A percentile compares a stretch with the other conserved stretches of the same genome.
These are phyloP conservation scores for Ophiostoma perfectum DNA, from an alignment of 2,329 filamentous ascomycete species.

Conservation along the genomic window DNA sequence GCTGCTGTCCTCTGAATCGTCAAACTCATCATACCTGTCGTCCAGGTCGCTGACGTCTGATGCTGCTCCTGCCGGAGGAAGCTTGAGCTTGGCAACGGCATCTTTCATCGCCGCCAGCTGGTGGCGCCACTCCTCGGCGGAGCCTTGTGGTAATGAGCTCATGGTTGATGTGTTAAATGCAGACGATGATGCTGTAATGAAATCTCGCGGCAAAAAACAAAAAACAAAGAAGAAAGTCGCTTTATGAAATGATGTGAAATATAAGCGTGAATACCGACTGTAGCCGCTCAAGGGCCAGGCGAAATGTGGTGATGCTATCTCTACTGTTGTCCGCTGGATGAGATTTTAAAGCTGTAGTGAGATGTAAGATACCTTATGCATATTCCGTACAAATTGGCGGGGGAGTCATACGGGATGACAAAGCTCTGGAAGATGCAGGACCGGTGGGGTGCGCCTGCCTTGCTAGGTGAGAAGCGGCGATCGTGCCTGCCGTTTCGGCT, in stretches of 20 bases:
- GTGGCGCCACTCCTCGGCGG: slow-evolving; percentile 59
- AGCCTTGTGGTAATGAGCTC: slow-evolving; percentile 14
- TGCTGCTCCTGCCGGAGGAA: slow-evolving; percentile 34
- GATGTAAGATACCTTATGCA: neutral
- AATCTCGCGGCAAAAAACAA: neutral
- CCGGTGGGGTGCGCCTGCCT: slow-evolving; percentile 10
- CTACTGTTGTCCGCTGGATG: neutral
- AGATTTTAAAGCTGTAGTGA: neutral
- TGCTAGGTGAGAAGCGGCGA: neutral
- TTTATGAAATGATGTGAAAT: neutral
- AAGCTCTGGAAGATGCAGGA: slow-evolving; percentile 30
- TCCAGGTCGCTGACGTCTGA: slow-evolving; percentile 31
- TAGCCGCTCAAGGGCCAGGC: neutral
- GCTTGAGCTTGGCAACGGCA: slow-evolving; percentile 67
- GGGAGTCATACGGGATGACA: slow-evolving; percentile 24
- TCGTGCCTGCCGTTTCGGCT: slow-evolving; percentile 15
- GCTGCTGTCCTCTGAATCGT: slow-evolving; percentile 57
- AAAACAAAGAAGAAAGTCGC: neutral
- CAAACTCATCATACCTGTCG: slow-evolving; percentile 32
- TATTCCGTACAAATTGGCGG: neutral
- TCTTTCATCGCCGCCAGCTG: slow-evolving; percentile 82
- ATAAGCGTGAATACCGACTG: neutral
- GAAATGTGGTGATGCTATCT: neutral
- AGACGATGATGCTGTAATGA: neutral
- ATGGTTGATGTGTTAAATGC: slow-evolving; percentile 17